Percentiles rank a stretch among this genome's conserved stretches.
Evolutionary conservation across 2,329 filamentous ascomycete genomes (phyloP).

Genomic region (Venturia aucupariae): DNA sequence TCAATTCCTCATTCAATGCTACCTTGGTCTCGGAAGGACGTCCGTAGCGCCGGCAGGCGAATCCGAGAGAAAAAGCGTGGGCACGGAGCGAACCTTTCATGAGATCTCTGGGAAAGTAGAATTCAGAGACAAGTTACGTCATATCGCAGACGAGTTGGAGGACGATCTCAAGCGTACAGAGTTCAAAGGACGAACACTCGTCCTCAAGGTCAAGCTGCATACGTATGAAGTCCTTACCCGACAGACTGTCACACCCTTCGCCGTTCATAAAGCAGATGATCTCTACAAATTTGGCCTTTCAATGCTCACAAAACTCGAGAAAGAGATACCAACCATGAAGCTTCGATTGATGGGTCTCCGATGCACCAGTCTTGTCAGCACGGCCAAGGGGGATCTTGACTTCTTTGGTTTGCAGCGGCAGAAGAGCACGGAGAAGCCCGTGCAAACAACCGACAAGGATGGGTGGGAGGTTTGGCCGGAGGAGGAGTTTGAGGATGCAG

Average conservation of each 20-base stretch:
- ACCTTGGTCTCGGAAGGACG: constrained; percentile 80
- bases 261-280: constrained; percentile 63
- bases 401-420: constrained; percentile 58
- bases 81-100: constrained; percentile 84
- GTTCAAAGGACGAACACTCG: constrained; percentile 83
- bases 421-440: constrained; percentile 10
- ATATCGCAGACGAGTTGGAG: constrained; percentile 76
- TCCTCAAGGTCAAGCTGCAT: constrained; percentile 87
- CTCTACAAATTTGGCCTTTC: constrained; percentile 73
- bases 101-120: constrained; percentile 63
- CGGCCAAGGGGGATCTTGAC: constrained; percentile 67
- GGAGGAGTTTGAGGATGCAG: constrained; percentile 54
- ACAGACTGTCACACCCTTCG: constrained; percentile 62
- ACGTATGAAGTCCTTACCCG: constrained; percentile 87
- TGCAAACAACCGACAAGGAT: constrained; percentile 30
- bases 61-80: constrained; percentile 85
- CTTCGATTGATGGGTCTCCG: constrained; percentile 80
- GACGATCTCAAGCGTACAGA: constrained; percentile 71
- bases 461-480: constrained; percentile 62
- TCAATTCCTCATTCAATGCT: constrained; percentile 73
- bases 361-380: constrained; percentile 79
- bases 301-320: constrained; percentile 74
- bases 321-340: constrained; percentile 70
- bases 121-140: constrained; percentile 67
- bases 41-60: constrained; percentile 78